Percentiles rank a stretch among this genome's conserved stretches.
These are phyloP conservation scores for Solanum hybrid DNA, from an alignment of 305 asterid genomes.

Conservation along the genomic window DNA sequence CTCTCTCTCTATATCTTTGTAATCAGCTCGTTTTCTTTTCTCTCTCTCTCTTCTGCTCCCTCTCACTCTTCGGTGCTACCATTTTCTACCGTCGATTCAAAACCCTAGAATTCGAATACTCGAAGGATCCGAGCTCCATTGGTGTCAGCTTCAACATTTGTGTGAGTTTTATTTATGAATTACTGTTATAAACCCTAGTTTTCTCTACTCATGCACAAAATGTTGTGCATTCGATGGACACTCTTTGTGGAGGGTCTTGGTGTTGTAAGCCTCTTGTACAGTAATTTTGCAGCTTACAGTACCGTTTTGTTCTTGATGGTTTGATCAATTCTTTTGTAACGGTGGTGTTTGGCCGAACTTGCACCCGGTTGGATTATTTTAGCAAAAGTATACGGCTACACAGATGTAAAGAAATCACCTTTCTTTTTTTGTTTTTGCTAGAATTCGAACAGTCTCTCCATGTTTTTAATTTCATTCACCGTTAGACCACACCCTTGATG, in stretches of 20 bases:
- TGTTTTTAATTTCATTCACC: background rate
- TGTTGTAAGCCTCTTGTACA: background rate
- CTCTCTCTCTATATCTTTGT: slow-evolving; percentile 4
- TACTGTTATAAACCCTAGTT: slow-evolving; percentile 4
- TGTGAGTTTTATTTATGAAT: background rate
- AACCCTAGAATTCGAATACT: slow-evolving; percentile 8
- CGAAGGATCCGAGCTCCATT: background rate
- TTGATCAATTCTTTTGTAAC: background rate
- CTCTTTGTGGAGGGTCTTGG: background rate
- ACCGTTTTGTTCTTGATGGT: background rate
- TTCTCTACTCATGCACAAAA: background rate
- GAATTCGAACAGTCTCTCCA: background rate
- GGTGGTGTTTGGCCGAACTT: background rate
- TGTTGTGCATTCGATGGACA: background rate
- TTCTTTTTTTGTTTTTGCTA: background rate
- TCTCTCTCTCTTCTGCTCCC: background rate
- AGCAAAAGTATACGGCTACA: background rate
- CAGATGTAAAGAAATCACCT: background rate
- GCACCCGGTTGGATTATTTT: background rate
- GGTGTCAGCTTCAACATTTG: background rate
- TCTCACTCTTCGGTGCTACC: background rate
- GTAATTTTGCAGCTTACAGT: background rate
- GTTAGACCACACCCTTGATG: background rate
- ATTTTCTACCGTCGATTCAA: background rate
- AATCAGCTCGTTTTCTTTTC: background rate